These are phyloP conservation scores for Solidago caesia DNA, from an alignment of 129 eudicot genomes.

Conservation along the genomic window DNA sequence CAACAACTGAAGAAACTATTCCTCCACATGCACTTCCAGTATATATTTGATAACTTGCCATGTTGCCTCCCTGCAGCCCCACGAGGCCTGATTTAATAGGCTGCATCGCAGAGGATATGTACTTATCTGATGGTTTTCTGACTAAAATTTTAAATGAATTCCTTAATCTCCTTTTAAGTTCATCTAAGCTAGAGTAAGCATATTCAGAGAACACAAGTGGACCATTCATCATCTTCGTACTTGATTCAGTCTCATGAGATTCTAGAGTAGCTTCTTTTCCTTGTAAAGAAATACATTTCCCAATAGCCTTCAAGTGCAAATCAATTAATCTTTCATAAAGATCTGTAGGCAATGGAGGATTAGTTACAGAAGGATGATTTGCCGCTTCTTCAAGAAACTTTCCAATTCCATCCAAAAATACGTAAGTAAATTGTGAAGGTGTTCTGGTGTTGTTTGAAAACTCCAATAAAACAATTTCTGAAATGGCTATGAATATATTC, in stretches of 20 bases:
- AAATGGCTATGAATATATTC: constrained; percentile 39
- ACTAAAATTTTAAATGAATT: constrained; percentile 53
- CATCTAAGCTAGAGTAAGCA: constrained; percentile 39
- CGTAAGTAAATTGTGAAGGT: constrained; percentile 36
- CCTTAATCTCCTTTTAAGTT: constrained; percentile 62
- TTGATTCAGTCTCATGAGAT: constrained; percentile 73
- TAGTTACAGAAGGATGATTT: constrained; percentile 41
- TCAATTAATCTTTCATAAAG: constrained; percentile 50
- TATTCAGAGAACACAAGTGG: constrained; percentile 18
- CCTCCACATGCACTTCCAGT: constrained; percentile 54
- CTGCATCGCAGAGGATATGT: constrained; percentile 54
- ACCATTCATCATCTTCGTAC: constrained; percentile 41
- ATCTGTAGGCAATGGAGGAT: constrained; percentile 41
- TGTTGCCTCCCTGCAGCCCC: constrained; percentile 58
- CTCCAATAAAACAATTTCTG: constrained; percentile 52
- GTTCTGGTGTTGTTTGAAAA: constrained; percentile 42
- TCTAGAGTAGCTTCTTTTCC: constrained; percentile 71
- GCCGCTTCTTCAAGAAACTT: constrained; percentile 81
- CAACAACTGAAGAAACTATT: constrained; percentile 61
- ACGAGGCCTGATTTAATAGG: constrained; percentile 64
- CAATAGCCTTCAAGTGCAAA: constrained; percentile 70
- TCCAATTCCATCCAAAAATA: constrained; percentile 66
- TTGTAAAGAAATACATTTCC: constrained; percentile 86
- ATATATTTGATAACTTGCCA: constrained; percentile 49
- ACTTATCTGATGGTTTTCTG: constrained; percentile 54